Conservation (phyloP, 1,284 basidiomycete genomes). For the Moniliophthora roreri region DNA sequence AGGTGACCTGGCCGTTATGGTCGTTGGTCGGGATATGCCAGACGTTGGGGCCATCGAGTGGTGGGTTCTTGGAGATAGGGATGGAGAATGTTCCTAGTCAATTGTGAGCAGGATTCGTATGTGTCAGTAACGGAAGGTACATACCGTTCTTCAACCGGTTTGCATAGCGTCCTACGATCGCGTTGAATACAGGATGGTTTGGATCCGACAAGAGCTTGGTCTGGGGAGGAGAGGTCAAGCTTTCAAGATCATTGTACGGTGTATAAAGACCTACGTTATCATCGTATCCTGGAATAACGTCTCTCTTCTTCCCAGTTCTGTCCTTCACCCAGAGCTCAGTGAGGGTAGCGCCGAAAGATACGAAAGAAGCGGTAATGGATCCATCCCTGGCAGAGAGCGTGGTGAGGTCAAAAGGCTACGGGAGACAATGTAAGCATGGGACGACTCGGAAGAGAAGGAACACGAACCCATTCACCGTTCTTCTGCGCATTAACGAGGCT, state of each 20-base stretch:
- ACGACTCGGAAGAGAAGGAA: too few species aligned
- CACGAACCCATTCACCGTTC: too few species aligned
- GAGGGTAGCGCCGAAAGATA: slow-evolving; percentile 51
- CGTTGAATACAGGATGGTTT: slow-evolving; percentile 43
- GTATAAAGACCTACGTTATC: slow-evolving; percentile 37
- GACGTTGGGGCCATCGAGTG: slow-evolving; percentile 43
- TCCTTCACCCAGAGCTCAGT: slow-evolving; percentile 55
- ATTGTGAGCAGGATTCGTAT: not conserved
- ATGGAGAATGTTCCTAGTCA: slow-evolving; percentile 51
- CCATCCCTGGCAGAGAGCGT: slow-evolving; percentile 50
- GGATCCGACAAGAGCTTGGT: slow-evolving; percentile 42
- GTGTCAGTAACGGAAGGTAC: slow-evolving; percentile 8
- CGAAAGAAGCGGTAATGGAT: slow-evolving; percentile 52
- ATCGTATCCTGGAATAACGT: slow-evolving; percentile 55
- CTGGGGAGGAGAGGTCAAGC: slow-evolving; percentile 21
- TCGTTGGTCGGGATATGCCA: slow-evolving; percentile 55
- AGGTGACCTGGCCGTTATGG: slow-evolving; percentile 44
- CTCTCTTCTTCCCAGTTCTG: slow-evolving; percentile 40
- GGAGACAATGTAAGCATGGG: not conserved
- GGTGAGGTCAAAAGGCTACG: slow-evolving; percentile 48
- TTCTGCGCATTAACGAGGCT: too few species aligned
- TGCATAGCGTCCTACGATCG: slow-evolving; percentile 34
- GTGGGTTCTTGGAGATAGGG: slow-evolving; percentile 48
- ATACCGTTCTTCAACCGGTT: slow-evolving; percentile 53
- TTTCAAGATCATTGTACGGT: not conserved